phyloP scores from a whole-genome alignment of 2,329 filamentous ascomycete species.

The Pseudocercospora crystallina region DNA sequence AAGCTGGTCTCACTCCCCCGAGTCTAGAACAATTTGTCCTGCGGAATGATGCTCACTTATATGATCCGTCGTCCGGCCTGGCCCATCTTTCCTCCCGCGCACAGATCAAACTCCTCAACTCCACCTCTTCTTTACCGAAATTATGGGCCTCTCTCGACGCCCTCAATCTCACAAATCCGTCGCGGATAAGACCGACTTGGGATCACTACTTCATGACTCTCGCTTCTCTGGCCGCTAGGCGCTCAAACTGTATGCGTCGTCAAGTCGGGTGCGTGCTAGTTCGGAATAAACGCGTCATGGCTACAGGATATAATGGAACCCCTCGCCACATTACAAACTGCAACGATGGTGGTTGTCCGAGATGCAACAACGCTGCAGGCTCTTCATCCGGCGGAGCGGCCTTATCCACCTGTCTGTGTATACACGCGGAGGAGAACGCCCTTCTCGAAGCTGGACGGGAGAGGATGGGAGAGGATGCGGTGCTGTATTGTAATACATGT shows the following conservation, averaged over 20 bases:
- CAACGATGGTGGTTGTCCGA: conserved; percentile 81
- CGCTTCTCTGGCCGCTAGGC: conserved; percentile 84
- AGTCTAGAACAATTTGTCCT: conserved; percentile 60
- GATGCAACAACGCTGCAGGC: conserved; percentile 67
- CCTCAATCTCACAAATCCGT: conserved; percentile 73
- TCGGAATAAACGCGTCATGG: conserved; percentile 79
- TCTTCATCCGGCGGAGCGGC: conserved; percentile 66
- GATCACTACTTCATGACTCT: conserved; percentile 98
- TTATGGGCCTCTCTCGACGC: conserved; percentile 71
- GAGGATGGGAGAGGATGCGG: conserved; percentile 76
- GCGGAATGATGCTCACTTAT: conserved; percentile 74
- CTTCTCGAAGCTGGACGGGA: conserved; percentile 91
- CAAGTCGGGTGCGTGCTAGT: conserved; percentile 94
- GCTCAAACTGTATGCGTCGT: conserved; percentile 97
- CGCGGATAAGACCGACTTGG: conserved; percentile 85
- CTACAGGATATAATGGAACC: conserved; percentile 98
- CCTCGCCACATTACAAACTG: conserved; percentile 86
- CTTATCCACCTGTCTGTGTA: conserved; percentile 84
- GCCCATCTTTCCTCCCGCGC: conserved; percentile 78
- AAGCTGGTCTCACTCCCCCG: conserved; percentile 47
- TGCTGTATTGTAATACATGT: conserved; percentile 68
- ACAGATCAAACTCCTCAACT: conserved; percentile 83
- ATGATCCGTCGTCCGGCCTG: conserved; percentile 62
- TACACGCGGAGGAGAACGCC: conserved; percentile 98
- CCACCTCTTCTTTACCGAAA: conserved; percentile 67